Evolutionary conservation across 805 yeast genomes (phyloP), one percentile per base, ranked within the genome.

Genomic region (Ogataea zsoltii): DNA sequence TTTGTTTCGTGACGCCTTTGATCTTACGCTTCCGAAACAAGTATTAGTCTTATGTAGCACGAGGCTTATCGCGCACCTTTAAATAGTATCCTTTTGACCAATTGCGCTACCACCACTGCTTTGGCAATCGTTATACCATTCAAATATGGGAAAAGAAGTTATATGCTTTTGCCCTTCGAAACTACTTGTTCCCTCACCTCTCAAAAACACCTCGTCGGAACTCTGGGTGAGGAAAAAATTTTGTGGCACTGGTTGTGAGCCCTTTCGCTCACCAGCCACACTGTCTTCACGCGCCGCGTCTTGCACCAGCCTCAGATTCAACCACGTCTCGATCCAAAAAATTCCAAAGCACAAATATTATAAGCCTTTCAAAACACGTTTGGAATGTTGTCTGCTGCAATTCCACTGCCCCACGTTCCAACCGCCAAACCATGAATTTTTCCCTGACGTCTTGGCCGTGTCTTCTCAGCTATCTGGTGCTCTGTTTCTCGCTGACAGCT

Each of bases 201-300:
- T n/a, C n/a, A n/a, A n/a, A n/a, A n/a, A n/a, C n/a, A n/a, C 23
- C 40, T 37, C 40, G 40, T 37, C 40, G 40, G 40, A 37, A 37
- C 21, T 25, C 28, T 15, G 32, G 15, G 23, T 7, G 33, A 37
- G 32, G 40, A 37, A 37, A 25, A 37, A 37, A 37, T 37, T 37
- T 37, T 37, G 40, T 37, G 40, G 32, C 3, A 35, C 31, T 14
- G 40, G 40, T 37, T 37, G 4, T 16, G 40, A 37, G 40, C 40
- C 32, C 32, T 16, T 5, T 5, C 7, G 11, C 10, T n/a, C 12
- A 9, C 17, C 7, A 14, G 33, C 16, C 16, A 15, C 16, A 11
- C 18, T 4, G 18, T 7, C 14, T 12, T 28, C 28, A 25, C 28
- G 7, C 7, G 28, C 28, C 28, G 14, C 31, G n/a, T 7, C 13